Conservation (phyloP, 2,329 filamentous ascomycete genomes). For the Xylaria sp. region DNA sequence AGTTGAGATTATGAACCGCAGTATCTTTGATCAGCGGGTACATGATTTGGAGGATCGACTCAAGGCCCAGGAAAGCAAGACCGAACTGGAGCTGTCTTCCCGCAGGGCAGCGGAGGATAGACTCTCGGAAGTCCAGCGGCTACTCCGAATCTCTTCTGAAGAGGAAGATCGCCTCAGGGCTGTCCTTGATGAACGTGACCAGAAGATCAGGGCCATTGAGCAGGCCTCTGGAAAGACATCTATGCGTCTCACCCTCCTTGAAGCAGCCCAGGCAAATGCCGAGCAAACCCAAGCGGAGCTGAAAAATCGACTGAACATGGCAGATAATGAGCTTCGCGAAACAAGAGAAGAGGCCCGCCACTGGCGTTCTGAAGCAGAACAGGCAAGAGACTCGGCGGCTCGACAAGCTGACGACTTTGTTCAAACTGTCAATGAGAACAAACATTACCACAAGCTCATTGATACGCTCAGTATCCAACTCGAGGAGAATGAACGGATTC, state of each 20-base stretch:
- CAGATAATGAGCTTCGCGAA: constrained; percentile 67
- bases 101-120: constrained; percentile 78
- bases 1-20: constrained; percentile 70
- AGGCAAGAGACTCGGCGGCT: constrained; percentile 63
- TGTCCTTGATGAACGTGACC: constrained; percentile 75
- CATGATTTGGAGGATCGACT: constrained; percentile 77
- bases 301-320: constrained; percentile 63
- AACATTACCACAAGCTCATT: constrained; percentile 78
- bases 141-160: constrained; percentile 75
- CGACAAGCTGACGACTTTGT: constrained; percentile 62
- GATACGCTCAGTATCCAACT: constrained; percentile 80
- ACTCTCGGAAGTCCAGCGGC: constrained; percentile 76
- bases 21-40: constrained; percentile 69
- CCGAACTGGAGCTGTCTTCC: constrained; percentile 70
- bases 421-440: constrained; percentile 69
- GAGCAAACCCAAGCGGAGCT: constrained; percentile 67
- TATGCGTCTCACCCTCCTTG: constrained; percentile 74
- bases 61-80: constrained; percentile 69
- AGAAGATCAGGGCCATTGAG: constrained; percentile 70
- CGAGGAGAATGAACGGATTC: constrained; percentile 85
- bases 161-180: constrained; percentile 76
- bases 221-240: constrained; percentile 64
- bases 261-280: constrained; percentile 71
- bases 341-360: constrained; percentile 68
- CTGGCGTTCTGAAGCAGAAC: constrained; percentile 71